phyloP scores from a whole-genome alignment of 2,329 filamentous ascomycete genomes.

The Fusarium sambucinum region DNA sequence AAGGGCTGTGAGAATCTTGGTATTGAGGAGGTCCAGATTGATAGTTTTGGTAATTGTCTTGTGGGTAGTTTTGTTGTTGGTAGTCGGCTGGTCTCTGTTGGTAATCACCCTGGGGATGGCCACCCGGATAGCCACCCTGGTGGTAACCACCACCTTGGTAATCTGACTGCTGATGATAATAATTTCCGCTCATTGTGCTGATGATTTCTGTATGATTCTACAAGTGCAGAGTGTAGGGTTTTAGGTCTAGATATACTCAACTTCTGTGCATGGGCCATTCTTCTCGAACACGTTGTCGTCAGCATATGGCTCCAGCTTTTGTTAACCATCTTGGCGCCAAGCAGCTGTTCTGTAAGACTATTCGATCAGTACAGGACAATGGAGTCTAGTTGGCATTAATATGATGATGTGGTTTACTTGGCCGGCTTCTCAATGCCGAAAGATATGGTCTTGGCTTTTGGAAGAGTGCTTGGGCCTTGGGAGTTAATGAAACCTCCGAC shows the following conservation, averaged over 20 bases:
- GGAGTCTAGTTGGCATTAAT: background rate
- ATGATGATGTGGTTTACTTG: background rate
- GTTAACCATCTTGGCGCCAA: constrained; percentile 1
- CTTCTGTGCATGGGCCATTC: background rate
- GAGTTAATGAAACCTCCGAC: too few relatives aligned
- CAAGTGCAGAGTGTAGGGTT: too few relatives aligned
- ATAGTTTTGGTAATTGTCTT: background rate
- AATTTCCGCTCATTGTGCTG: background rate
- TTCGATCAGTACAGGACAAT: background rate
- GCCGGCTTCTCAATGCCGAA: constrained; percentile 1
- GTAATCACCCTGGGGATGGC: background rate
- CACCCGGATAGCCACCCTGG: background rate
- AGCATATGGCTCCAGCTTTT: background rate
- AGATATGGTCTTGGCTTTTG: background rate
- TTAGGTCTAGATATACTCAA: background rate
- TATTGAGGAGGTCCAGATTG: background rate
- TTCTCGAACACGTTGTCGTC: background rate
- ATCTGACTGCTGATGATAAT: background rate
- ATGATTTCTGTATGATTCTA: background rate
- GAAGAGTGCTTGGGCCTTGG: background rate
- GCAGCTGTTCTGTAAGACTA: background rate
- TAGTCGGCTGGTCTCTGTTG: background rate
- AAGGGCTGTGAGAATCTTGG: background rate
- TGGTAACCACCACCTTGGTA: background rate
- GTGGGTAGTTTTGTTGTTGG: background rate